Base-by-base conservation (phyloP, 257 asterid genomes). In the Prunella vulgaris region DNA sequence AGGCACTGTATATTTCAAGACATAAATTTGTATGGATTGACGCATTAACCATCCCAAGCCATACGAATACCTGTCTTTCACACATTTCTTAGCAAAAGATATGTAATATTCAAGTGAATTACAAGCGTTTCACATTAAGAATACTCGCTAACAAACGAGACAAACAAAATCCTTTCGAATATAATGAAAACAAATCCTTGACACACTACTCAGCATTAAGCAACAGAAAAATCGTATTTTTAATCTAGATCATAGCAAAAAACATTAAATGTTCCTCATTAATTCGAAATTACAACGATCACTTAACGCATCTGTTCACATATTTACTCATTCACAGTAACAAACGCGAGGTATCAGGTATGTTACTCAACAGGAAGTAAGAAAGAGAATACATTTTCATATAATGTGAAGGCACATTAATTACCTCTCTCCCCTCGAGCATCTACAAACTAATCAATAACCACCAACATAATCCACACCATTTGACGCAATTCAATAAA, bases 141-240 rank as follows among this genome's bases (percentile, higher is more conserved):
- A 25, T 22, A 62, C 49, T 60, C 27, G 14, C 30, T 24, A 25
- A 7, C 20, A 48, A 24, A 22, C 1, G 5, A 30, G 20, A 48
- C 46, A 5, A 15, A 15, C 58, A 27, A 48, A 60, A 66, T 14
- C 40, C 28, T 8, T 33, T 20, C 25, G 4, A 18, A 18, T 32
- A 17, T 54, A 68, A 30, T 51, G 28, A 58, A 40, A 20, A n/a
- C 66, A 22, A 56, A 35, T 24, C 63, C 53, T 69, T 69, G 57
- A 69, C 64, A 52, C 20, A 28, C 21, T 12, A 48, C 37, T 20
- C 63, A 67, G 22, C 33, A 32, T 17, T 51, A 51, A 52, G 58
- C 32, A 56, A 38, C 58, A 37, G n/a, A n/a, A 3, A 17, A 54
- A 25, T 33, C 5, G 46, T 7, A 17, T 27, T 24, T 70, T 59